phyloP scores from a whole-genome alignment of 108 stramenopile genomes.

The Epithemia pelagica region DNA sequence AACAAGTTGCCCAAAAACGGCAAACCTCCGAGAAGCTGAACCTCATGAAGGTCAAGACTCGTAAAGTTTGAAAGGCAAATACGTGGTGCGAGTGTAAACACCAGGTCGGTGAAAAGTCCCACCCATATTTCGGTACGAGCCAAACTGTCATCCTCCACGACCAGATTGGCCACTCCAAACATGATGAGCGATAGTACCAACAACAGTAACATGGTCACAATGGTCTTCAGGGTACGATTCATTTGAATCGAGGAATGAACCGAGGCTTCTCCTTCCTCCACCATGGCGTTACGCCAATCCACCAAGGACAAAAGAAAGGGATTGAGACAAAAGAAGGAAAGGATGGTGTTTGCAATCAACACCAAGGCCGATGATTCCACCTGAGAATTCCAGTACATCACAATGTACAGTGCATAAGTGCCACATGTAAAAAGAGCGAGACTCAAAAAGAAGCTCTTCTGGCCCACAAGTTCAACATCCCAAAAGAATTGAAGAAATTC shows the following conservation, averaged over 20 bases:
- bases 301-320: constrained; percentile 46
- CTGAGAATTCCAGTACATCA: constrained; percentile 43
- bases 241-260: constrained; percentile 42
- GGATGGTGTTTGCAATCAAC: constrained; percentile 35
- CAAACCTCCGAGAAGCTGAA: constrained; percentile 44
- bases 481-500: constrained; percentile 50
- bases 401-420: constrained; percentile 33
- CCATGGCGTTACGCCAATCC: constrained; percentile 56
- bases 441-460: constrained; percentile 29
- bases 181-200: constrained; percentile 34
- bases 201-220: constrained; percentile 25
- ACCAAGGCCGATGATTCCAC: constrained; percentile 39
- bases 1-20: constrained; percentile 55
- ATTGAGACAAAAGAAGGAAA: constrained; percentile 44
- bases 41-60: constrained; percentile 30
- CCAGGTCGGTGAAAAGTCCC: constrained; percentile 41
- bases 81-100: constrained; percentile 29
- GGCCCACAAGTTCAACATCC: constrained; percentile 43
- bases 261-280: constrained; percentile 55
- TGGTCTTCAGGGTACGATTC: constrained; percentile 47
- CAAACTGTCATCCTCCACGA: constrained; percentile 27
- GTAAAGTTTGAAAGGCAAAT: constrained; percentile 40
- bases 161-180: constrained; percentile 23
- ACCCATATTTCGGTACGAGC: constrained; percentile 19
- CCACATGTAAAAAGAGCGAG: constrained; percentile 33